Evolutionary conservation across 805 yeast genomes (phyloP).

Genomic region (Tetrapisispora pingtungensis): DNA sequence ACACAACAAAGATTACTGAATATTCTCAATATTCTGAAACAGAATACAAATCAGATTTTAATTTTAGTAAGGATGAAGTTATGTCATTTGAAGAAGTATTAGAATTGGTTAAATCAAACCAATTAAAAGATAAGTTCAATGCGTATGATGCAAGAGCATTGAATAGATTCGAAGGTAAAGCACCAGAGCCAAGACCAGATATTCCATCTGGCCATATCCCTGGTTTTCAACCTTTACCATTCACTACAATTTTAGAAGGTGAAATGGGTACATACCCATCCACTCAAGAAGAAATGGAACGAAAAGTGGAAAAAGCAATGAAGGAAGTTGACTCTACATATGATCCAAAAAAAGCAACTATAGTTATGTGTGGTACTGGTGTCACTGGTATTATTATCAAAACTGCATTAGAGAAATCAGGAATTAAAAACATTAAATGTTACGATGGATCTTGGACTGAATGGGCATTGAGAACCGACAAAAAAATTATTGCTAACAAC

Average conservation of each 20-base stretch:
- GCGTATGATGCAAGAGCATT: slow-evolving; percentile 75
- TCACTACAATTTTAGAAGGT: slow-evolving; percentile 45
- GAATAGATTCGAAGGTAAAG: slow-evolving; percentile 67
- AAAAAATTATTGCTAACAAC: slow-evolving; percentile 15
- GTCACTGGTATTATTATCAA: slow-evolving; percentile 87
- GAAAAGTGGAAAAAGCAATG: slow-evolving; percentile 40
- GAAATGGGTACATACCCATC: slow-evolving; percentile 38
- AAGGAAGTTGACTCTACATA: slow-evolving; percentile 29
- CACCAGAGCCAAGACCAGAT: slow-evolving; percentile 85
- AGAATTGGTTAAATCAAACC: slow-evolving; percentile 42
- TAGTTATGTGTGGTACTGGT: slow-evolving; percentile 93
- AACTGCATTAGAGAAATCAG: slow-evolving; percentile 56
- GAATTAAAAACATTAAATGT: slow-evolving; percentile 40
- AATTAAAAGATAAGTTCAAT: slow-evolving; percentile 38
- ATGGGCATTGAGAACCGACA: slow-evolving; percentile 24
- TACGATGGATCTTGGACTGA: slow-evolving; percentile 83
- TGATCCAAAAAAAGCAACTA: slow-evolving; percentile 48
- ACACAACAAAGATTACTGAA: slow-evolving; percentile 18
- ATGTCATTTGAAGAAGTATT: slow-evolving; percentile 58
- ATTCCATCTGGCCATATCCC: slow-evolving; percentile 85
- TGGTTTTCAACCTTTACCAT: slow-evolving; percentile 70
- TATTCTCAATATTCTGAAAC: slow-evolving; percentile 16
- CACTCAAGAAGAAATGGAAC: slow-evolving; percentile 23
- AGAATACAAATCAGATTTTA: slow-evolving; percentile 28
- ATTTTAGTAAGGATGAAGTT: slow-evolving; percentile 39